A percentile compares a stretch with the other conserved stretches of the same genome.
phyloP scores from a whole-genome alignment of 2,329 filamentous ascomycete species.

The Ascochyta rabiei region DNA sequence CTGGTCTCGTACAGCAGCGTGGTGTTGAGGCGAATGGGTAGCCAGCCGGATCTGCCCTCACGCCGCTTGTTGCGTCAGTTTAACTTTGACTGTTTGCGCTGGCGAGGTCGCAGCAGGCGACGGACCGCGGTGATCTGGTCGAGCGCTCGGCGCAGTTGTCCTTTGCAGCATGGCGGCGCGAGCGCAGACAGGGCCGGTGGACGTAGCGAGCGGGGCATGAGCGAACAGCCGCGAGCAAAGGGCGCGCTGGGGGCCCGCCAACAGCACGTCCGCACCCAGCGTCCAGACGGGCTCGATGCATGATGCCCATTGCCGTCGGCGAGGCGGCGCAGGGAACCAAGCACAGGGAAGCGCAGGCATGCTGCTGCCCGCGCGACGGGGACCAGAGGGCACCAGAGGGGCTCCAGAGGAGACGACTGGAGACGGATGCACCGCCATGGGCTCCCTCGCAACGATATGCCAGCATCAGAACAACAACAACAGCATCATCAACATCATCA shows the following conservation, averaged over 20 bases:
- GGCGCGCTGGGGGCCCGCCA: conserved; percentile 5
- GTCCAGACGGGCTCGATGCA: conserved; percentile 16
- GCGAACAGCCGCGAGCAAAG: conserved; percentile 12
- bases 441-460: conserved; percentile 8
- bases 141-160: conserved; percentile 16
- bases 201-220: conserved; percentile 15
- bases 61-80: conserved; percentile 13
- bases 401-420: too few species aligned
- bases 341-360: conserved; percentile 14
- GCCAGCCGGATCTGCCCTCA: conserved; percentile 10
- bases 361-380: conserved; percentile 9
- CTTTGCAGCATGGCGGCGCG: conserved; percentile 9
- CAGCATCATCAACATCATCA: not conserved
- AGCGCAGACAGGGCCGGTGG: conserved; percentile 6
- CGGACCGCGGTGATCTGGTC: conserved; percentile 17
- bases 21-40: conserved; percentile 10
- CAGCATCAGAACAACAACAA: not conserved
- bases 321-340: too few species aligned
- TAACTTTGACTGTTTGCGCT: conserved; percentile 16
- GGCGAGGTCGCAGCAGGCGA: conserved; percentile 16
- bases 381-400: not conserved
- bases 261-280: conserved; percentile 1
- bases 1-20: conserved; percentile 3
- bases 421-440: conserved; percentile 12
- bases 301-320: conserved; percentile 16